phyloP scores from a whole-genome alignment of 1,139 yeast genomes.

The Kodamaea suecica region DNA sequence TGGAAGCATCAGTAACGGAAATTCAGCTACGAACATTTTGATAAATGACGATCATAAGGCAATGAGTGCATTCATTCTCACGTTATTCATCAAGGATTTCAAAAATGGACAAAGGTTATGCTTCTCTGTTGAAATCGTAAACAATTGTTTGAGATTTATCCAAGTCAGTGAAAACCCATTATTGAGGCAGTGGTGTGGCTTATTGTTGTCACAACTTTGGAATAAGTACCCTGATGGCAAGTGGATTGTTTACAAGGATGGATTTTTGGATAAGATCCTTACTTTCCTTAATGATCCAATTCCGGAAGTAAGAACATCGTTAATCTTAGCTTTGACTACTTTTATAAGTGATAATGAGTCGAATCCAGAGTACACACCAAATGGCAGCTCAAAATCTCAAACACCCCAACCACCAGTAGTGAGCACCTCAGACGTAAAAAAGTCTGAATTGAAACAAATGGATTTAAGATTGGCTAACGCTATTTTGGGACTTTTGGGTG shows the following conservation, averaged over 20 bases:
- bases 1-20: constrained; percentile 19
- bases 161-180: constrained; percentile 78
- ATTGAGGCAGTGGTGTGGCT: constrained; percentile 87
- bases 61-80: constrained; percentile 87
- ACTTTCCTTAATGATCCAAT: constrained; percentile 77
- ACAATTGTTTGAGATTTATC: constrained; percentile 64
- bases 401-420: constrained; percentile 28
- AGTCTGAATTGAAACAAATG: constrained; percentile 52
- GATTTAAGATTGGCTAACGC: constrained; percentile 52
- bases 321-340: constrained; percentile 69
- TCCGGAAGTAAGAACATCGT: constrained; percentile 91
- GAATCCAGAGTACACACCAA: constrained; percentile 13
- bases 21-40: constrained; percentile 24
- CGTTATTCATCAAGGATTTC: constrained; percentile 79
- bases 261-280: constrained; percentile 55
- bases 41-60: constrained; percentile 84
- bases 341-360: constrained; percentile 50
- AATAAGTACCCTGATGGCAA: constrained; percentile 72
- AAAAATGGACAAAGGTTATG: constrained; percentile 78
- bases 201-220: constrained; percentile 77
- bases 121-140: constrained; percentile 68
- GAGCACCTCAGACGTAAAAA: constrained; percentile 19
- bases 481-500: constrained; percentile 55
- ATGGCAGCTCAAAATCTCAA: constrained; percentile 23
- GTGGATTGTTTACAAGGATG: constrained; percentile 66